These are phyloP conservation scores for Colletotrichum agaves DNA, from an alignment of 2,329 filamentous ascomycete species.

Conservation along the genomic window DNA sequence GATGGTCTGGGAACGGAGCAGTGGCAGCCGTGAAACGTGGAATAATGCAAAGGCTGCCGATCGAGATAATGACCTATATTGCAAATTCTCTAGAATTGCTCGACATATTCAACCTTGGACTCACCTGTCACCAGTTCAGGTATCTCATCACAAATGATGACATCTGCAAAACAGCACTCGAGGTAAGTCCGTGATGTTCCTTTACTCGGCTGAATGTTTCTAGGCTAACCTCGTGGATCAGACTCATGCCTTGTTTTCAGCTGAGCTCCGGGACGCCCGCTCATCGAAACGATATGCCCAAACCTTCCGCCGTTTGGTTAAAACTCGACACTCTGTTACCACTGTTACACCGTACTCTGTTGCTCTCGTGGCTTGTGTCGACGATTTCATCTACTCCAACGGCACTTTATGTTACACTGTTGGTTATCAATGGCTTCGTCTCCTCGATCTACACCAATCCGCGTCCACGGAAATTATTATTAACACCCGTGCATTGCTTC, in stretches of 20 bases:
- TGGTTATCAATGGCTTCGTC: constrained; percentile 58
- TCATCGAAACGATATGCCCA: constrained; percentile 53
- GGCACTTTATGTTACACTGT: constrained; percentile 73
- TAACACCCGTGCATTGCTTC: constrained; percentile 43
- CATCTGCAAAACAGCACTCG: constrained; percentile 66
- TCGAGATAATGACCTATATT: constrained; percentile 72
- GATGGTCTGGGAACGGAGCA: constrained; percentile 8
- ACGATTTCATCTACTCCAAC: constrained; percentile 70
- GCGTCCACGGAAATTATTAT: constrained; percentile 64
- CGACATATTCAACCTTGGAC: constrained; percentile 67
- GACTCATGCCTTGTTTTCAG: constrained; percentile 40
- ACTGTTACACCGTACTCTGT: constrained; percentile 71
- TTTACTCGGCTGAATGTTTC: not conserved
- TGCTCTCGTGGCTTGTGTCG: constrained; percentile 67
- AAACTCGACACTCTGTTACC: constrained; percentile 69
- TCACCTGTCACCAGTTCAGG: constrained; percentile 62
- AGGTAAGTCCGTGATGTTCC: constrained; percentile 55
- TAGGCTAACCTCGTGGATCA: constrained; percentile 39
- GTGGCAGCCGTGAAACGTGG: constrained; percentile 6
- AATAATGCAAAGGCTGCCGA: constrained; percentile 57
- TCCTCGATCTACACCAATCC: constrained; percentile 67
- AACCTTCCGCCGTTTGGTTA: constrained; percentile 69
- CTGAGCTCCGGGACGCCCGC: constrained; percentile 40
- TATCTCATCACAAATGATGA: constrained; percentile 63
- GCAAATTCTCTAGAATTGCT: constrained; percentile 64